Evolutionary conservation across 441 rosid genomes (phyloP).

Genomic region (Corymbia calophylla): DNA sequence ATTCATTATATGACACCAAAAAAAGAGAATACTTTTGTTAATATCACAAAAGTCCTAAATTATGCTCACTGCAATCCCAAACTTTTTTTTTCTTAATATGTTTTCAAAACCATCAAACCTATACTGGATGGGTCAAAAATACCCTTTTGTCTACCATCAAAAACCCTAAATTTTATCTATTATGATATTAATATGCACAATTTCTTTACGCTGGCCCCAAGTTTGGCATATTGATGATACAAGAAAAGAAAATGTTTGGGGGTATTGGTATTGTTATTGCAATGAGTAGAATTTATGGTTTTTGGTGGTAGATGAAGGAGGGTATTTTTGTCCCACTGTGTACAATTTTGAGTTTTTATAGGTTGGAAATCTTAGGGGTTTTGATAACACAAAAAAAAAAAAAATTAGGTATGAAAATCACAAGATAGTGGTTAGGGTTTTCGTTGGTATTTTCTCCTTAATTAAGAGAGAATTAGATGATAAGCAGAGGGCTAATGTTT

Average conservation of each 20-base stretch:
- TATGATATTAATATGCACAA: fast-evolving
- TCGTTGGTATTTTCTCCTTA: not conserved
- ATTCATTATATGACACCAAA: not conserved
- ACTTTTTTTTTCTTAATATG: not conserved
- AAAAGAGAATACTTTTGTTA: not conserved
- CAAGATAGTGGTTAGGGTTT: fast-evolving
- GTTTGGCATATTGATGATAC: not conserved
- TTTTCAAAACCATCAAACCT: not conserved
- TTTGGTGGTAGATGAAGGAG: not conserved
- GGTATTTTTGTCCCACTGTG: too few relatives aligned
- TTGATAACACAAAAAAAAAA: not conserved
- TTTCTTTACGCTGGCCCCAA: not conserved
- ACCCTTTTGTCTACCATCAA: fast-evolving
- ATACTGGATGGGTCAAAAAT: not conserved
- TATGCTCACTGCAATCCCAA: fast-evolving
- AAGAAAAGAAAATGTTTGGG: not conserved
- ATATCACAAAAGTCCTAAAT: not conserved
- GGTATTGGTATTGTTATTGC: fast-evolving
- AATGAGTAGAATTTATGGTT: fast-evolving
- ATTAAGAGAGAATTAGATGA: not conserved
- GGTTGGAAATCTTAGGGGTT: too few relatives aligned
- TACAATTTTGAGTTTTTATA: not conserved
- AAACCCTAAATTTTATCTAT: not conserved
- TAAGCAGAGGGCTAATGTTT: not conserved
- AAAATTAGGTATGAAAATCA: not conserved